Base-by-base conservation (phyloP, 139 green algal genomes). In the Haematococcus lacustris region DNA sequence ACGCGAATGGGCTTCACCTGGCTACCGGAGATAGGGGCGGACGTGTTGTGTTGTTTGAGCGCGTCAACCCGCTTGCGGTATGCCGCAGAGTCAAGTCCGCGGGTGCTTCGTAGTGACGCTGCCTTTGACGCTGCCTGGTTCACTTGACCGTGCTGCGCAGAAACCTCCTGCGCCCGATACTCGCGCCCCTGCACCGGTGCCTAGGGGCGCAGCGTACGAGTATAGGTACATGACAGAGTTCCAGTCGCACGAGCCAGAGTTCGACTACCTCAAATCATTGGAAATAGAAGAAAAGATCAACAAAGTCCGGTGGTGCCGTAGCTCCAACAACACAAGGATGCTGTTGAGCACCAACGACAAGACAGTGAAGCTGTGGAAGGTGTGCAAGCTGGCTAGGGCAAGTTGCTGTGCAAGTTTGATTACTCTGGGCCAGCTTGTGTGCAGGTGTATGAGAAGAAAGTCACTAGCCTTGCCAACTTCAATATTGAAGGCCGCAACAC, bases 241-340 rank as follows among this genome's bases (percentile, higher is more conserved):
- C 67, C 96, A 99, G 86, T 95, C 87, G 21, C 96, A 99, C 79
- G 93, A 99, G 81, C 92, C 95, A 7, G 96, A 99, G 83, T 99
- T 99, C 82, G 67, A 72, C 71, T 99, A 98, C 77, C 84, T 99
- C 1, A 99, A 99, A 76, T 94, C 84, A 0, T 68, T 99, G 71
- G 96, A 99, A 82, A 99, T 99, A 68, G 94, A 98, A 78, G 96
- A 99, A 82, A 98, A 98, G 85, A 98, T 99, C 75, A 99, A 99
- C 86, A 96, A 95, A 75, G 89, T 99, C 39, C 78, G 89, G 63
- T 98, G 93, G 94, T 90, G 82, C 59, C 69, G 76, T 59, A 85
- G 77, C 73, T 81, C 77, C 13, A 85, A 83, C 74, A 85, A 80
- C 69, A 87, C 82, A 26, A 80, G 82, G 17, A 81, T 94, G 81